phyloP scores from a whole-genome alignment of 768 basidiomycete genomes.

The Gelatoporia subvermispora region DNA sequence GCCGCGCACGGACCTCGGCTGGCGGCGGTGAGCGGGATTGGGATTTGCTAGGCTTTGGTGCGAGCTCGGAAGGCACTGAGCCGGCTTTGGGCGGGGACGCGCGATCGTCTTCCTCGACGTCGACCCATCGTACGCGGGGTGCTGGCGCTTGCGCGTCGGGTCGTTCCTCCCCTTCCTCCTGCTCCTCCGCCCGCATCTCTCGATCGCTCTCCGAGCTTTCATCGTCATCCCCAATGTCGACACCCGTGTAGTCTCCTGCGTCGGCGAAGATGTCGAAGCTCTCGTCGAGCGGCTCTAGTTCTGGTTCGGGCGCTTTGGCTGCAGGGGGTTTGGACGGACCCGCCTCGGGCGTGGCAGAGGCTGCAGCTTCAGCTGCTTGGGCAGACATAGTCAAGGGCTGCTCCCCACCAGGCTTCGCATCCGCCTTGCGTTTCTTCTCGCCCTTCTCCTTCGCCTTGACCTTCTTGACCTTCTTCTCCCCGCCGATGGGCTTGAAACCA shows the following conservation, averaged over 20 bases:
- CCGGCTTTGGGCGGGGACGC: neutral
- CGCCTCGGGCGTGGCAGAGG: conserved; percentile 3
- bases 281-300: conserved; percentile 45
- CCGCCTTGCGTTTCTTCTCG: conserved; percentile 62
- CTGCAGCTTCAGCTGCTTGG: neutral
- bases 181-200: neutral
- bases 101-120: conserved; percentile 14
- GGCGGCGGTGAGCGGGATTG: conserved; percentile 6
- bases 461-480: conserved; percentile 44
- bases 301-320: conserved; percentile 24
- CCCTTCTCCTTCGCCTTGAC: conserved; percentile 41
- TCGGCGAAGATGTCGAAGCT: conserved; percentile 87
- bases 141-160: conserved; percentile 6
- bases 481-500: conserved; percentile 63
- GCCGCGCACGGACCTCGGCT: neutral
- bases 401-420: conserved; percentile 12
- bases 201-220: conserved; percentile 21
- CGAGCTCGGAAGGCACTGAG: neutral
- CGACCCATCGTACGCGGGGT: conserved; percentile 8
- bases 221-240: conserved; percentile 49
- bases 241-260: conserved; percentile 77
- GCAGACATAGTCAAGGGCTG: neutral
- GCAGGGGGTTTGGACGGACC: conserved; percentile 18
- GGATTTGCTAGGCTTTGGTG: neutral
- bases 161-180: neutral